phyloP scores from a whole-genome alignment of 2,329 filamentous ascomycete species.

The Sclerotinia borealis region DNA sequence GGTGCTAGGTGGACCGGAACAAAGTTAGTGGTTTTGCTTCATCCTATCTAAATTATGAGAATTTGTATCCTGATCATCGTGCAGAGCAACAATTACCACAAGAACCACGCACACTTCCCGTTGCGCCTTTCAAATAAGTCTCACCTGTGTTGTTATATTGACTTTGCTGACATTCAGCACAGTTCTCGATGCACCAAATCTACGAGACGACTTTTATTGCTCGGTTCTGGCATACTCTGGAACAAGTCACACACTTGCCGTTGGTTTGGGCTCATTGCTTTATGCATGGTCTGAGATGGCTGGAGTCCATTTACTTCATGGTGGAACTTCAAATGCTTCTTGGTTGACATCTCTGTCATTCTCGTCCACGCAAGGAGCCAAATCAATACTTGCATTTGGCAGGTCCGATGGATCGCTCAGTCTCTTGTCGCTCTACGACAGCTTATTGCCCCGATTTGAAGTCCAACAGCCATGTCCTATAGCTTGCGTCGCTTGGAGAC shows the following conservation, averaged over 20 bases:
- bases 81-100: conserved; percentile 25
- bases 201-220: conserved; percentile 96
- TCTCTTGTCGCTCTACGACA: conserved; percentile 71
- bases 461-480: conserved; percentile 65
- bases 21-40: conserved; percentile 17
- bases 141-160: not conserved
- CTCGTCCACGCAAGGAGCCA: conserved; percentile 69
- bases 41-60: not conserved
- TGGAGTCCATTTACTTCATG: conserved; percentile 55
- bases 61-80: conserved; percentile 15
- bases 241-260: conserved; percentile 69
- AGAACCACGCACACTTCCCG: conserved; percentile 49
- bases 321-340: conserved; percentile 42
- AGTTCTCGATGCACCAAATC: conserved; percentile 78
- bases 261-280: conserved; percentile 71
- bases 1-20: conserved; percentile 23
- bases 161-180: conserved; percentile 39
- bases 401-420: conserved; percentile 70
- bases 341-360: conserved; percentile 84
- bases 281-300: conserved; percentile 82
- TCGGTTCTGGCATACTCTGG: conserved; percentile 80
- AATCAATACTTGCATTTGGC: conserved; percentile 78
- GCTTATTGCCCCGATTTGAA: conserved; percentile 64
- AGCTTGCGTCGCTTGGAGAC: conserved; percentile 77
- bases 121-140: conserved; percentile 69